phyloP scores from a whole-genome alignment of 768 basidiomycete species.

The Kwoniella botswanensis region DNA sequence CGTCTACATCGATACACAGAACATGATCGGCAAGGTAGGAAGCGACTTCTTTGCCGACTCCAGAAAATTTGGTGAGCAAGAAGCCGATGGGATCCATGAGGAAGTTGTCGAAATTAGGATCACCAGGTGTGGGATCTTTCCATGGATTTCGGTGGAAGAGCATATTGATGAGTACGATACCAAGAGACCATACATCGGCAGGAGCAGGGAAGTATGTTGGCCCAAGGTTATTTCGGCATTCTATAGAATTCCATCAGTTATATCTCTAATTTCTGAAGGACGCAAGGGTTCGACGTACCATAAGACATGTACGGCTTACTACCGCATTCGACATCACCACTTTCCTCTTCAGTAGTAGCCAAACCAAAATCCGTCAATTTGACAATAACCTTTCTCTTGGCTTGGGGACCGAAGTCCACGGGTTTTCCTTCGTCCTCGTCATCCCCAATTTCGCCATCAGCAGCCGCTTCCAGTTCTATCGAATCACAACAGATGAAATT shows the following conservation, averaged over 20 bases:
- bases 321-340: slow-evolving; percentile 96
- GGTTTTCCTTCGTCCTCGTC: slow-evolving; percentile 54
- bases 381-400: slow-evolving; percentile 86
- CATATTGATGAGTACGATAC: slow-evolving; percentile 99
- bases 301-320: slow-evolving; percentile 99
- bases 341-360: slow-evolving; percentile 84
- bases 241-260: slow-evolving; percentile 59
- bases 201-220: slow-evolving; percentile 92
- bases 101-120: slow-evolving; percentile 77
- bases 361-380: slow-evolving; percentile 97
- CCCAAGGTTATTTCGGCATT: slow-evolving; percentile 96
- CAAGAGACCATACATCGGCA: slow-evolving; percentile 98
- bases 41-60: slow-evolving; percentile 69
- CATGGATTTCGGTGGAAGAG: slow-evolving; percentile 98
- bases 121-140: slow-evolving; percentile 87
- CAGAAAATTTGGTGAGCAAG: slow-evolving; percentile 86
- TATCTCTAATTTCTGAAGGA: background rate
- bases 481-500: slow-evolving; percentile 65
- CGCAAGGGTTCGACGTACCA: slow-evolving; percentile 63
- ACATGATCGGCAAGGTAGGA: slow-evolving; percentile 82
- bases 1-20: slow-evolving; percentile 74
- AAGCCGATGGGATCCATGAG: slow-evolving; percentile 78
- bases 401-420: slow-evolving; percentile 61
- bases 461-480: slow-evolving; percentile 49
- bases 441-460: slow-evolving; percentile 54